Conservation (phyloP, 192 early-diverging fungal genomes). For the Dissophora globulifera region DNA sequence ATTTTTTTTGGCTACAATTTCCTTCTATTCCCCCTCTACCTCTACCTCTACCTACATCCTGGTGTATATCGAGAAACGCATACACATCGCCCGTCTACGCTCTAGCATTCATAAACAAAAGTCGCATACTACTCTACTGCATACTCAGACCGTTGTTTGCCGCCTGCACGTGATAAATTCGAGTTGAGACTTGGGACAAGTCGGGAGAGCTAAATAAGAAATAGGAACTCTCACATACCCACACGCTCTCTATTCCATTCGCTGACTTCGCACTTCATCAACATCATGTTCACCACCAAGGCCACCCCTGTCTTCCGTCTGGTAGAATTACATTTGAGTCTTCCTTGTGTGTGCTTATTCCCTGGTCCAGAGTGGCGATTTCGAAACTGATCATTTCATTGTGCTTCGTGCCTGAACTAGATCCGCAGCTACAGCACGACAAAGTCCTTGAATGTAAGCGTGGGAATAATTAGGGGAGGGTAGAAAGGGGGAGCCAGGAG, state of each 20-base stretch:
- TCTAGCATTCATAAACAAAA: too few species aligned
- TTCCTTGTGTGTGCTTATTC: too few species aligned
- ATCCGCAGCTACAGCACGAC: slow-evolving; percentile 47
- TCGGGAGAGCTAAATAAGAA: too few species aligned
- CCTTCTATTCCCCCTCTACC: slow-evolving; percentile 5
- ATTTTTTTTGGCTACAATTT: background rate
- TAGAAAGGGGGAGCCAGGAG: background rate
- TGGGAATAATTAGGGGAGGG: slow-evolving; percentile 45
- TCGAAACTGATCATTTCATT: background rate
- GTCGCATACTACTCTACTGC: too few species aligned
- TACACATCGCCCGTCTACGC: too few species aligned
- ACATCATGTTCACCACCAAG: slow-evolving; percentile 50
- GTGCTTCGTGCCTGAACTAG: slow-evolving; percentile 10
- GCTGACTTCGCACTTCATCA: background rate
- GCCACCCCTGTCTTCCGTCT: slow-evolving; percentile 40
- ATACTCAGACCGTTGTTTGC: too few species aligned
- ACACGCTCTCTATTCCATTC: slow-evolving; percentile 4
- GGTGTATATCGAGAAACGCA: too few species aligned
- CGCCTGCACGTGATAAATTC: too few species aligned
- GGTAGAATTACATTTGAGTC: slow-evolving; percentile 20
- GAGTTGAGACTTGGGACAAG: too few species aligned
- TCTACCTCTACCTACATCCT: too few species aligned
- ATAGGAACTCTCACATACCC: background rate
- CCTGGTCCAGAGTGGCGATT: too few species aligned
- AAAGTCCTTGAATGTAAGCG: slow-evolving; percentile 52